Evolutionary conservation across 371 early-diverging fungal genomes (phyloP), one percentile per base, ranked within the genome.

Genomic region (Haplosporangium sp.): DNA sequence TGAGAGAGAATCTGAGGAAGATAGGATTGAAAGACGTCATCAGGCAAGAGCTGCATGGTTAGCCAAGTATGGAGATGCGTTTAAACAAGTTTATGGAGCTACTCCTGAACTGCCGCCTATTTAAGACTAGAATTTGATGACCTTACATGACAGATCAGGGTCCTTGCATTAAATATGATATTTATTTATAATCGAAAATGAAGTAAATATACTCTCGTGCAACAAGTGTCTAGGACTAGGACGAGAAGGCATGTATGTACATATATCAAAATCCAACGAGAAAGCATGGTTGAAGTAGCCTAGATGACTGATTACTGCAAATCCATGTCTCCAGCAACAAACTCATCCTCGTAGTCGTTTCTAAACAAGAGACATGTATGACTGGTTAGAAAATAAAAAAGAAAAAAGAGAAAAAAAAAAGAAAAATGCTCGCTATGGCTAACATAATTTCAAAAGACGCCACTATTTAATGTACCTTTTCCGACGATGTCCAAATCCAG

Each of bases 321-420:
- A 10, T 78, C 78, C 78, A 78, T 78, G 39, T 78, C 78, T 62
- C 73, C 78, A 9, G 78, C 69, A n/a, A 78, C 61, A 53, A 72
- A 73, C 58, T 73, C 78, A 4, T 77, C 73, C 13, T 66, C 64
- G n/a, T 70, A 65, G 35, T 68, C 69, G 50, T 56, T 42, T 44
- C 19, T 44, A 20, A 58, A 35, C 4, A 39, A 38, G n/a, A 10
- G 6, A 6, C 7, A 20, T 56, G 9, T 19, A n/a, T 45, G 13
- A 1, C 19, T 58, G 17, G 38, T 44, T 44, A 27, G 20, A 61
- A 9, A 6, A 61, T 17, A 19, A 39, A 19, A 7, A 50, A 50
- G 17, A 15, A 0, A 50, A 11, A 19, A 50, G 19, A 5, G 15
- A 60, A n/a, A 42, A 42, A 42, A 42, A 11, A 42, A 1, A 11